phyloP scores from a whole-genome alignment of 306 rosid genomes.

The Lathyrus tuberosus region DNA sequence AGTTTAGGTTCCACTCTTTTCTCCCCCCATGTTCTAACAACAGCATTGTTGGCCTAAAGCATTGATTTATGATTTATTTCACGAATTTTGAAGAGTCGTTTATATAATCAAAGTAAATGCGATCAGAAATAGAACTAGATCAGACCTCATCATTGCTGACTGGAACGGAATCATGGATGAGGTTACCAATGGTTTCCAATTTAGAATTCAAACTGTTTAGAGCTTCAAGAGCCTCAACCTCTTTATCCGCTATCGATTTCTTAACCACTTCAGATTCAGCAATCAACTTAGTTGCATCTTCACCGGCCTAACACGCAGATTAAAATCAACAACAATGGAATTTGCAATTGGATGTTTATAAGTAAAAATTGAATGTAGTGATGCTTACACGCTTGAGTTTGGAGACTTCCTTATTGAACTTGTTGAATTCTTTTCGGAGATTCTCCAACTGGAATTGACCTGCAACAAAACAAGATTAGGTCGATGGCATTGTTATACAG shows the following conservation, averaged over 20 bases:
- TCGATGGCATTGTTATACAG: background rate
- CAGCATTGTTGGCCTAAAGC: slow-evolving; percentile 72
- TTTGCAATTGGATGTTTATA: background rate
- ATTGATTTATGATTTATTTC: background rate
- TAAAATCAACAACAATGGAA: background rate
- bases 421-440: slow-evolving; percentile 77
- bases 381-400: slow-evolving; percentile 60
- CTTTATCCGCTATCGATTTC: slow-evolving; percentile 67
- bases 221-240: slow-evolving; percentile 72
- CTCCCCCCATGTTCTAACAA: slow-evolving; percentile 87
- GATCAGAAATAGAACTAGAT: slow-evolving; percentile 24
- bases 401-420: slow-evolving; percentile 74
- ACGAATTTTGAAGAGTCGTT: background rate
- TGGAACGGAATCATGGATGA: slow-evolving; percentile 89
- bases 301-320: slow-evolving; percentile 47
- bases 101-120: background rate
- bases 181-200: slow-evolving; percentile 83
- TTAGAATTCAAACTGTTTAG: slow-evolving; percentile 53
- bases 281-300: slow-evolving; percentile 62
- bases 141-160: slow-evolving; percentile 83
- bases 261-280: slow-evolving; percentile 67
- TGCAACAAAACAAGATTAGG: slow-evolving; percentile 18
- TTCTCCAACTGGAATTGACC: slow-evolving; percentile 78
- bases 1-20: slow-evolving; percentile 76
- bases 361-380: background rate